phyloP scores from a whole-genome alignment of 1,139 yeast species.

The Yamadazyma atmosphaerica region DNA sequence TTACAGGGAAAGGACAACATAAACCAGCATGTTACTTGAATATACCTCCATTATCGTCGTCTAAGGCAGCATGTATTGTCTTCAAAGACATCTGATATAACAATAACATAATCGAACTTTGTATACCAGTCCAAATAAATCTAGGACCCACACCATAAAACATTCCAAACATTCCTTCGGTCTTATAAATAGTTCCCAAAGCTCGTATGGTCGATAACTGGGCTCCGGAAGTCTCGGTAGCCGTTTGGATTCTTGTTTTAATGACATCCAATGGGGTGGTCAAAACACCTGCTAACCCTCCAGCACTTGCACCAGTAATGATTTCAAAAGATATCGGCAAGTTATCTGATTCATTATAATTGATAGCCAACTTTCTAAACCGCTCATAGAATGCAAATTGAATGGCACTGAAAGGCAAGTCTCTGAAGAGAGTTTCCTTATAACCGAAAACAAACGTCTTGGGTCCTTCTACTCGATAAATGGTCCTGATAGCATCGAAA shows the following conservation, averaged over 20 bases:
- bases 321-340: conserved; percentile 66
- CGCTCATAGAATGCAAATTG: conserved; percentile 95
- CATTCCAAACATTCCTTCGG: conserved; percentile 77
- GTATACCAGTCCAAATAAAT: conserved; percentile 94
- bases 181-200: conserved; percentile 60
- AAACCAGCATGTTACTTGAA: conserved; percentile 1
- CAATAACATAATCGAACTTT: conserved; percentile 90
- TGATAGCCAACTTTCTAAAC: conserved; percentile 65
- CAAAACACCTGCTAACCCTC: conserved; percentile 85
- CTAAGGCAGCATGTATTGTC: conserved; percentile 32
- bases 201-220: conserved; percentile 61
- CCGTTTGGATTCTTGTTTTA: conserved; percentile 88
- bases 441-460: conserved; percentile 84
- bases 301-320: conserved; percentile 91
- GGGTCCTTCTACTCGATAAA: conserved; percentile 68
- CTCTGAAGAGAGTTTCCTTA: conserved; percentile 88
- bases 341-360: conserved; percentile 40
- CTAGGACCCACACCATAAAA: conserved; percentile 97
- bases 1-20: conserved; percentile 3
- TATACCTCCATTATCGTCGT: conserved; percentile 13
- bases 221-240: conserved; percentile 22
- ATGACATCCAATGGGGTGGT: conserved; percentile 91
- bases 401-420: conserved; percentile 90
- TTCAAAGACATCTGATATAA: conserved; percentile 68
- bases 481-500: conserved; percentile 65